A percentile compares a stretch with the other conserved stretches of the same genome.
Evolutionary conservation across 2,329 filamentous ascomycete species (phyloP).

Genomic region (Pseudopithomyces maydicus): DNA sequence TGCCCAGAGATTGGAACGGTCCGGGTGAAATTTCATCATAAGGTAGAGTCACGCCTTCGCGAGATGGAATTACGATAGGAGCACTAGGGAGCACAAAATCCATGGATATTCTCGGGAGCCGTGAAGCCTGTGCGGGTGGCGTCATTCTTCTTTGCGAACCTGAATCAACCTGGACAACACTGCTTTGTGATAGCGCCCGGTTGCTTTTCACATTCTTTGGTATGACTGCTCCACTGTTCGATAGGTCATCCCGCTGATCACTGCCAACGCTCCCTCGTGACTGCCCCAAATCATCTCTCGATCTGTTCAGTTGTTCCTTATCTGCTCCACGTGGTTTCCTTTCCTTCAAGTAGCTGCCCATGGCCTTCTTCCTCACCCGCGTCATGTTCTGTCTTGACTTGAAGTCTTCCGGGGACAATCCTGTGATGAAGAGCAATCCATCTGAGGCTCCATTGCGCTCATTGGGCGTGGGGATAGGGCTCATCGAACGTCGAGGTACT

Average conservation of each 20-base stretch:
- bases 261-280: conserved; percentile 22
- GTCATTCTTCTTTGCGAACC: conserved; percentile 5
- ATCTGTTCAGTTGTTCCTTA: conserved; percentile 8
- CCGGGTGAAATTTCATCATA: conserved; percentile 24
- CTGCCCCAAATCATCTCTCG: conserved; percentile 21
- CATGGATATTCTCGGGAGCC: conserved; percentile 4
- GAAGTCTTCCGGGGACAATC: conserved; percentile 35
- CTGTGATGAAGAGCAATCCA: conserved; percentile 40
- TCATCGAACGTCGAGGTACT: conserved; percentile 5
- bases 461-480: conserved; percentile 12
- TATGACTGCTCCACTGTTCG: conserved; percentile 15
- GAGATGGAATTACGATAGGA: conserved; percentile 28
- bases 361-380: conserved; percentile 41
- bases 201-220: conserved; percentile 10
- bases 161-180: conserved; percentile 8
- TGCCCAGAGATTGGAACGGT: conserved; percentile 35
- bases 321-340: conserved; percentile 20
- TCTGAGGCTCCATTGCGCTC: conserved; percentile 3
- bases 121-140: conserved; percentile 13
- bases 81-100: conserved; percentile 22
- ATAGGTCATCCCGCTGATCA: conserved; percentile 13
- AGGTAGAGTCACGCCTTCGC: conserved; percentile 15
- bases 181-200: conserved; percentile 10
- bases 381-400: conserved; percentile 40
- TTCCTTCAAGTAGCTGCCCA: conserved; percentile 36